Base-by-base conservation (phyloP, 1,284 basidiomycete species). In the Sparassis latifolia region DNA sequence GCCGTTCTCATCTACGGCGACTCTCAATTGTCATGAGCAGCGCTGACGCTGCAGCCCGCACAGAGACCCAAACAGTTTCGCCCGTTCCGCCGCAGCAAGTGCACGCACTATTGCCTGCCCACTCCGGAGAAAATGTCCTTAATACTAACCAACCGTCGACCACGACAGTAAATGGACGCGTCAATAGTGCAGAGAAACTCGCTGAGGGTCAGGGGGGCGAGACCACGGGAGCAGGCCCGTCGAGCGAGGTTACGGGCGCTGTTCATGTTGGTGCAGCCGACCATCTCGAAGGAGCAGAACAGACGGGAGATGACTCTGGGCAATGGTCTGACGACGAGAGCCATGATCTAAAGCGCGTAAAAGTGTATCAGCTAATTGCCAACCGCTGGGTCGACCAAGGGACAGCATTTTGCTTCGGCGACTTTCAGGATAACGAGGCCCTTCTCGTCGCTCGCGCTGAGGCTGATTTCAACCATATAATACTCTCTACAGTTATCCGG, bases 321-420 rank as follows among this genome's bases (percentile, higher is more conserved):
- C 65, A 65, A 48, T 69, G 67, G 67, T 44, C 58, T 5, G 69
- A 69, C 39, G 67, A 68, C 42, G 69, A 70, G 33, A 66, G 62
- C 49, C 66, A 69, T 55, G 69, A 70, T 44, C 60, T 68, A 43
- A 70, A 69, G 52, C 68, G 69, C 61, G 69, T 71, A 57, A 71
- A 67, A 86, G 93, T 97, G 31, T 97, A 97, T 69, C 87, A 94
- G 69, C 83, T 97, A 53, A 80, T 92, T 50, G 89, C 87, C 51
- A 79, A 87, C 52, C 82, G 84, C 48, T 97, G 94, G 94, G 80
- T 86, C 52, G 95, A 97, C 74, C 84, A 92, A 62, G 94, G 94
- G 43, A 97, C 94, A 27, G 95, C 94, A 0, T 89, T 92, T 65
- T 96, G 94, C 67, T 89, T 86, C 59, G 92, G 92, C 38, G 84